Evolutionary conservation across 306 rosid genomes (phyloP).

Genomic region (Vigna unguiculata): DNA sequence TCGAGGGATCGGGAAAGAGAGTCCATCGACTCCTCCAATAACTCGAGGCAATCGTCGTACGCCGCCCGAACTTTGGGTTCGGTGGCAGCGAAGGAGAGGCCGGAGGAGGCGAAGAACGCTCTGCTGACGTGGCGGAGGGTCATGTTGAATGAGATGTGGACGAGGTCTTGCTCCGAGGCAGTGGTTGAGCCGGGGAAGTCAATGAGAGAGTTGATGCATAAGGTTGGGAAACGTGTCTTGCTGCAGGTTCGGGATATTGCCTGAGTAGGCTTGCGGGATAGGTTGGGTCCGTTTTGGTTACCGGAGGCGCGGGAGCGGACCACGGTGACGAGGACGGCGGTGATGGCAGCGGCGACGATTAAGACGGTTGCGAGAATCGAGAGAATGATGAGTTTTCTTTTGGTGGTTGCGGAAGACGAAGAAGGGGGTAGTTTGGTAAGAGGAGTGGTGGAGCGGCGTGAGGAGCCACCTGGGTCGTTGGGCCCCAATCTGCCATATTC

Average conservation of each 20-base stretch:
- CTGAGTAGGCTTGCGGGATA: constrained; percentile 68
- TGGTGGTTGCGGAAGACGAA: background rate
- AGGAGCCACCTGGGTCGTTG: constrained; percentile 56
- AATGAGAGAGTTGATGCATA: constrained; percentile 79
- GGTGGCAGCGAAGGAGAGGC: constrained; percentile 47
- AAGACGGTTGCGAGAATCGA: constrained; percentile 58
- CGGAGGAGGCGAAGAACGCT: constrained; percentile 64
- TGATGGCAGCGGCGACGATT: constrained; percentile 63
- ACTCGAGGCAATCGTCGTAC: constrained; percentile 80
- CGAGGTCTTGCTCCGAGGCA: constrained; percentile 73
- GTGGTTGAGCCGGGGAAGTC: constrained; percentile 75
- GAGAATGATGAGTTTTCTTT: constrained; percentile 56
- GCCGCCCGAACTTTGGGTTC: constrained; percentile 58
- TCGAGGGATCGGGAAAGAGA: constrained; percentile 57
- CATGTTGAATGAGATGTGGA: constrained; percentile 88
- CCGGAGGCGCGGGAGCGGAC: constrained; percentile 43
- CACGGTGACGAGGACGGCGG: constrained; percentile 57
- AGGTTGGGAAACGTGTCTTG: constrained; percentile 69
- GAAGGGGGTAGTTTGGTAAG: constrained; percentile 12
- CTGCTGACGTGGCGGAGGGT: constrained; percentile 70
- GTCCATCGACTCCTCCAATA: constrained; percentile 70
- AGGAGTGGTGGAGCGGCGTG: constrained; percentile 49
- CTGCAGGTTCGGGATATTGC: constrained; percentile 88
- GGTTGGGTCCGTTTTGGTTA: background rate
- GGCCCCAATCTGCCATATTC: constrained; percentile 59